Percentiles rank a stretch among this genome's conserved stretches.
Evolutionary conservation across 805 yeast species (phyloP).

Genomic region (Ogataea nakhonphanomensis): DNA sequence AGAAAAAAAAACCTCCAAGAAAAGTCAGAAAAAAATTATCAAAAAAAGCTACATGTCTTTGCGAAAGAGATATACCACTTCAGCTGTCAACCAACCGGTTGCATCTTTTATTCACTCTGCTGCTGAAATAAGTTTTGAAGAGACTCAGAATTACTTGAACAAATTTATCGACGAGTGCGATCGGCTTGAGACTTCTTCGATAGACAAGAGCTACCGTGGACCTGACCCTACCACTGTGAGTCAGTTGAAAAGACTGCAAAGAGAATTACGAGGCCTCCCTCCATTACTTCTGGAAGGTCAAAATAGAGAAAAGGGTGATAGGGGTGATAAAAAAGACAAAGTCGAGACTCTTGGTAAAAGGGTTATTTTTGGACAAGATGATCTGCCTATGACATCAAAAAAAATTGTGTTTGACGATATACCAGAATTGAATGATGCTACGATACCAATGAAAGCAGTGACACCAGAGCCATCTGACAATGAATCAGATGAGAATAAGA

Average conservation of each 20-base stretch:
- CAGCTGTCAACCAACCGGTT: slow-evolving; percentile 48
- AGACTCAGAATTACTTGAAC: slow-evolving; percentile 25
- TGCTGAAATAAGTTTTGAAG: slow-evolving; percentile 17
- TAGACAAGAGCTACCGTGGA: slow-evolving; percentile 22
- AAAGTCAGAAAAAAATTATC: slow-evolving; percentile 4
- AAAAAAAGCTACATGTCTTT: slow-evolving; percentile 22
- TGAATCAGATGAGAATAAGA: slow-evolving; percentile 5
- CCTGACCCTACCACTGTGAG: slow-evolving; percentile 29
- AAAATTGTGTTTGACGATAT: slow-evolving; percentile 19
- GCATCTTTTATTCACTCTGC: slow-evolving; percentile 32
- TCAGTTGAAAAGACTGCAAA: slow-evolving; percentile 35
- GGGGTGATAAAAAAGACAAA: slow-evolving; percentile 4
- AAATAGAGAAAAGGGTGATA: slow-evolving; percentile 14
- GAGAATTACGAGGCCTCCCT: slow-evolving; percentile 37
- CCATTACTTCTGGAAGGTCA: slow-evolving; percentile 31
- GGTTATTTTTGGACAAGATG: slow-evolving; percentile 17
- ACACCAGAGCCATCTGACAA: no score
- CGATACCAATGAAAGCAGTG: slow-evolving; percentile 10
- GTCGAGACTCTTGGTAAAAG: slow-evolving; percentile 15
- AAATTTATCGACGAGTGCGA: slow-evolving; percentile 27
- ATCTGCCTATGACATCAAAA: slow-evolving; percentile 11
- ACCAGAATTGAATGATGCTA: not conserved
- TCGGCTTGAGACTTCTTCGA: slow-evolving; percentile 9
- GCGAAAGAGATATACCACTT: slow-evolving; percentile 40
- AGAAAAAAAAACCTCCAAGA: not conserved